Conservation (phyloP, 2,329 filamentous ascomycete species). For the Dendrostoma leiphaemia region DNA sequence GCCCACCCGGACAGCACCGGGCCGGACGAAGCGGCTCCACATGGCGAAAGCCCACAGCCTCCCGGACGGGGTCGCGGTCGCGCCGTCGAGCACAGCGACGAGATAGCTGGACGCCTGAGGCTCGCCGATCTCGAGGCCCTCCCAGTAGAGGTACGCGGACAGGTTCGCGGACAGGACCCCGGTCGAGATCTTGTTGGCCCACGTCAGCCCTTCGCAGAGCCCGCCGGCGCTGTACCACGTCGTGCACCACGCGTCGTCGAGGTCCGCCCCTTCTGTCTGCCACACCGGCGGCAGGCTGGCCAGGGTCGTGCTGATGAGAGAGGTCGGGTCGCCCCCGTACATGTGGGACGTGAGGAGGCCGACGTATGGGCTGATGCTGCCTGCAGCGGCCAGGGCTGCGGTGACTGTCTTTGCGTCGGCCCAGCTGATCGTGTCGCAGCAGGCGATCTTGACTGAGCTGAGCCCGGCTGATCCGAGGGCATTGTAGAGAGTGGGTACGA, state of each 20-base stretch:
- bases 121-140: constrained; percentile 28
- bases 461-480: constrained; percentile 32
- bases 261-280: constrained; percentile 47
- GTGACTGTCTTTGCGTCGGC: constrained; percentile 23
- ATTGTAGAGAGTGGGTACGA: constrained; percentile 46
- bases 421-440: constrained; percentile 40
- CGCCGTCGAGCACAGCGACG: constrained; percentile 21
- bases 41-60: constrained; percentile 29
- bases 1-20: constrained; percentile 27
- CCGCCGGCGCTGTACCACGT: constrained; percentile 41
- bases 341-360: constrained; percentile 38
- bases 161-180: constrained; percentile 41
- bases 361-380: constrained; percentile 23
- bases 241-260: constrained; percentile 36
- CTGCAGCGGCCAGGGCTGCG: constrained; percentile 1
- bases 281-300: constrained; percentile 32
- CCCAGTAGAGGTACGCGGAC: constrained; percentile 47
- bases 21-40: constrained; percentile 30
- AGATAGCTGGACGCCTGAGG: constrained; percentile 17
- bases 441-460: constrained; percentile 33
- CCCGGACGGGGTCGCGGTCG: constrained; percentile 24
- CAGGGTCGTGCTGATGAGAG: constrained; percentile 37
- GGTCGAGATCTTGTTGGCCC: constrained; percentile 44
- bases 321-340: constrained; percentile 38
- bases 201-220: constrained; percentile 43